A percentile compares a stretch with the other conserved stretches of the same genome.
Evolutionary conservation across 2,329 filamentous ascomycete genomes (phyloP).

Genomic region (Pseudonectria foliicola): DNA sequence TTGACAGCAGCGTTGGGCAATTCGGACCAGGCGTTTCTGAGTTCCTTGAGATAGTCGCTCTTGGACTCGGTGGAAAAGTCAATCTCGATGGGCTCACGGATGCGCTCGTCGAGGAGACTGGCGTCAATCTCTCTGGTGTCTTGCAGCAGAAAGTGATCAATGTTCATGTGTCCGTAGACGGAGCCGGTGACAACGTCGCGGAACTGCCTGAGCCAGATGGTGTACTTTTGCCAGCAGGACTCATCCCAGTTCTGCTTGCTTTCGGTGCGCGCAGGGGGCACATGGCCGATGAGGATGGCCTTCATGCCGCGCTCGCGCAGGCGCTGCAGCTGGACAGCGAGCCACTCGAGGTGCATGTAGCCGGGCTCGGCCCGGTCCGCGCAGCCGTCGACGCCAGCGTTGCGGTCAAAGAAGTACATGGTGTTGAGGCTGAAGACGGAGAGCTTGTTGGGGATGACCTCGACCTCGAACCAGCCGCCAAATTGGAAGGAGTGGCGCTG

Average conservation of each 20-base stretch:
- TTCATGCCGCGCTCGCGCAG: conserved; percentile 83
- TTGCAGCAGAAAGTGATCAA: conserved; percentile 92
- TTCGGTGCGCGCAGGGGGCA: conserved; percentile 79
- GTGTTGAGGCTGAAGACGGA: conserved; percentile 94
- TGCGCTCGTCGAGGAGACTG: conserved; percentile 25
- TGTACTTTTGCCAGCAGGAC: conserved; percentile 97
- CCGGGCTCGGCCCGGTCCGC: conserved; percentile 72
- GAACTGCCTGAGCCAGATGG: conserved; percentile 82
- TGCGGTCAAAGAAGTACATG: conserved; percentile 90
- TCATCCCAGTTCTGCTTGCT: conserved; percentile 91
- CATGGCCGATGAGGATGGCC: conserved; percentile 88
- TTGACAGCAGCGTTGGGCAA: conserved; percentile 50
- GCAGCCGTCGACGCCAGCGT: conserved; percentile 90
- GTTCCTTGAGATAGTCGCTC: conserved; percentile 64
- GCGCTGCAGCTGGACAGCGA: conserved; percentile 79
- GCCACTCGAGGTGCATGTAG: conserved; percentile 93
- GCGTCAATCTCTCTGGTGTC: conserved; percentile 73
- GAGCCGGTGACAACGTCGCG: conserved; percentile 78
- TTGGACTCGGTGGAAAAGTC: conserved; percentile 57
- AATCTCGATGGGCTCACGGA: conserved; percentile 32
- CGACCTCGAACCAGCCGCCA: conserved; percentile 90
- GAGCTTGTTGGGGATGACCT: conserved; percentile 79
- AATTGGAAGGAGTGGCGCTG: conserved; percentile 86
- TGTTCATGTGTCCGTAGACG: conserved; percentile 94
- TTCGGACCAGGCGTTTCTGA: conserved; percentile 70